These are phyloP conservation scores for Eucalyptus sp. DNA, from an alignment of 345 rosid species.

Conservation along the genomic window DNA sequence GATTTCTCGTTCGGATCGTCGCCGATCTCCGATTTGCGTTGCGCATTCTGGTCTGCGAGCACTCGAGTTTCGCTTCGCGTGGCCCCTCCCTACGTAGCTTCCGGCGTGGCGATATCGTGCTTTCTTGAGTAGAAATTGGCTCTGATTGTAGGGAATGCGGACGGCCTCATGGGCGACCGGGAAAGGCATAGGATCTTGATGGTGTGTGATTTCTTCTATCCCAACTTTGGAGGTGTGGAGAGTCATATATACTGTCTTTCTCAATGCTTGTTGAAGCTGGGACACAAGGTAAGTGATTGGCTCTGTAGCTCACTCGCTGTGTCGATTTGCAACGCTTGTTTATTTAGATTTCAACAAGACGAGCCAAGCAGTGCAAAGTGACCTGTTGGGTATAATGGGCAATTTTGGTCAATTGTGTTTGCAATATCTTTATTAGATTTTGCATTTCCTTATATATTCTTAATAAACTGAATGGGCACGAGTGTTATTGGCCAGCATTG, in stretches of 20 bases:
- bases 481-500: background rate
- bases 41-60: background rate
- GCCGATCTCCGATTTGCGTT: background rate
- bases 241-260: constrained; percentile 87
- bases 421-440: background rate
- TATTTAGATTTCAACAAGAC: background rate
- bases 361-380: background rate
- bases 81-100: background rate
- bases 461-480: background rate
- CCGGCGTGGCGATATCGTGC: background rate
- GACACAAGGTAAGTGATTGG: constrained; percentile 62
- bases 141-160: constrained; percentile 14
- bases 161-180: constrained; percentile 25
- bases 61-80: background rate
- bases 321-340: background rate
- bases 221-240: constrained; percentile 96
- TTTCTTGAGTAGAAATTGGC: background rate
- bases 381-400: background rate
- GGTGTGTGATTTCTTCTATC: constrained; percentile 97
- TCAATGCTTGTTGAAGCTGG: constrained; percentile 82
- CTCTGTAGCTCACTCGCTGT: background rate
- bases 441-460: background rate
- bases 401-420: background rate
- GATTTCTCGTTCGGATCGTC: background rate
- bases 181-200: constrained; percentile 61